A percentile compares a stretch with the other conserved stretches of the same genome.
These are phyloP conservation scores for Phoma herbarum DNA, from an alignment of 2,329 filamentous ascomycete genomes.

Conservation along the genomic window DNA sequence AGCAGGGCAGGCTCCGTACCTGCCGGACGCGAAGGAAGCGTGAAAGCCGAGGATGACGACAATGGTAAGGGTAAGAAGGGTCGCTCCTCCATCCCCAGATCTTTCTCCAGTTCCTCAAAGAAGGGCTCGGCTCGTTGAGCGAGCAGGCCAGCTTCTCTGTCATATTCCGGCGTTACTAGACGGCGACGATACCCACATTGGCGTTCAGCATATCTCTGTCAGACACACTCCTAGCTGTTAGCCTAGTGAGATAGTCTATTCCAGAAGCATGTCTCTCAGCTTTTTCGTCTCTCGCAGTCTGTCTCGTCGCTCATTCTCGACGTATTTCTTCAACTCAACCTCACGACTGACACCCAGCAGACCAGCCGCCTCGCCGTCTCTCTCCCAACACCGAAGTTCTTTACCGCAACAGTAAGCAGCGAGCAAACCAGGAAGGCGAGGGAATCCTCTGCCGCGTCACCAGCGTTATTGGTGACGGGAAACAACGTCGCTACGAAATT, in stretches of 20 bases:
- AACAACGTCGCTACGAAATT: slow-evolving; percentile 63
- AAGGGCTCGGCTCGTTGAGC: slow-evolving; percentile 31
- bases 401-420: slow-evolving; percentile 58
- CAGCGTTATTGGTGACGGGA: slow-evolving; percentile 62
- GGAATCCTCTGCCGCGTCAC: slow-evolving; percentile 62
- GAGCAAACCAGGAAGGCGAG: slow-evolving; percentile 55
- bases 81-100: slow-evolving; percentile 37
- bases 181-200: slow-evolving; percentile 33
- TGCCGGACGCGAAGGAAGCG: slow-evolving; percentile 57
- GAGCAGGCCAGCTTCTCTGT: background rate
- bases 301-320: background rate
- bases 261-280: slow-evolving; percentile 22
- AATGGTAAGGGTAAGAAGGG: slow-evolving; percentile 56
- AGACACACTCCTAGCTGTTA: slow-evolving; percentile 28
- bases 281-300: slow-evolving; percentile 6
- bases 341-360: slow-evolving; percentile 22
- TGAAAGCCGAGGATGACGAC: slow-evolving; percentile 60
- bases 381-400: slow-evolving; percentile 59
- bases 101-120: slow-evolving; percentile 23
- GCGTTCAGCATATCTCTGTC: slow-evolving; percentile 24
- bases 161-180: slow-evolving; percentile 22
- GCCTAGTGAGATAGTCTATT: slow-evolving; percentile 29
- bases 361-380: slow-evolving; percentile 41
- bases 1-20: slow-evolving; percentile 56
- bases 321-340: slow-evolving; percentile 8